Base-by-base conservation (phyloP, 495 filamentous ascomycete species). In the Cercophora samala region DNA sequence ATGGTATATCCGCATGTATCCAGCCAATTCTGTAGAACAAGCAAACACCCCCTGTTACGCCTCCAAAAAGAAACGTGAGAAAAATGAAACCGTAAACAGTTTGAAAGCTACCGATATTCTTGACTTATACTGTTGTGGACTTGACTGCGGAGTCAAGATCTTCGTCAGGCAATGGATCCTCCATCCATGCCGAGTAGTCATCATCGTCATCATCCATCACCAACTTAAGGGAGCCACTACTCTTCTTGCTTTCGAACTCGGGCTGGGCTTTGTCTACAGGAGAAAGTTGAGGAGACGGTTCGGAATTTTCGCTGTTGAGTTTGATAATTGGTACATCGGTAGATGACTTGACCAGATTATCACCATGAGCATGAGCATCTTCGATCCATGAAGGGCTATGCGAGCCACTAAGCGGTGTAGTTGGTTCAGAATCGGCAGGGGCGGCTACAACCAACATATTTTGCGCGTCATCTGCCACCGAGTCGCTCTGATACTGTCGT, bases 391-490 rank as follows among this genome's bases (percentile, higher is more conserved):
- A 80, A 79, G 73, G 71, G 21, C 52, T 73, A 58, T 64, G 66
- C 19, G 65, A 71, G 56, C 18, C 67, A 37, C 60, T 74, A 62
- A 58, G 70, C 0, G 86, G 86, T 8, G 85, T 86, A 19, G 83
- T 82, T 5, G 86, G 86, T 72, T 88, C 84, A 6, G 85, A 88
- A 24, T 80, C 79, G 4, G 74, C 75, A 5, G 87, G 87, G 3
- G 87, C 87, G 46, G 81, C 83, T 8, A 89, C 86, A 24, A 89
- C 83, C 3, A 89, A 70, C 55, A 89, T 70, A 24, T 81, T 81
- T 56, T 86, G 82, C 26, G 79, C 77, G 17, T 70, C 77, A n/a
- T 63, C 72, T 1, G 42, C 72, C 1, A 52, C 17, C 29, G 75
- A 71, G 29, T 76, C 74, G 58, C n/a, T 62, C 4, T 66, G 74